Conservation (phyloP, 805 yeast genomes). For the Sugiyamaella chiloensis region DNA sequence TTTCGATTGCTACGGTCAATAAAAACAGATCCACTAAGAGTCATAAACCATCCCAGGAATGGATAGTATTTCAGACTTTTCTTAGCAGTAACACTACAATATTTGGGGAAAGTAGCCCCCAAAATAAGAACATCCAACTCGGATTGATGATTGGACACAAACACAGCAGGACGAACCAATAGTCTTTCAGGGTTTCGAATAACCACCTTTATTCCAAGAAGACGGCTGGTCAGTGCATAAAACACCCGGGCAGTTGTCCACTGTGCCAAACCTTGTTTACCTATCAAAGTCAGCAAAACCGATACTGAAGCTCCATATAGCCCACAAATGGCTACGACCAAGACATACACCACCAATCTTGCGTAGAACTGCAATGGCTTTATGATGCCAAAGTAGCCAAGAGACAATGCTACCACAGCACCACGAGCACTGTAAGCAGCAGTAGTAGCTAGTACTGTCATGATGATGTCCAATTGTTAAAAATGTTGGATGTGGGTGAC, state of each 20-base stretch:
- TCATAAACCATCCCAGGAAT: slow-evolving; percentile 96
- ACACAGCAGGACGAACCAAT: slow-evolving; percentile 63
- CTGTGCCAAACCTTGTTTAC: slow-evolving; percentile 79
- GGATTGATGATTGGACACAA: slow-evolving; percentile 87
- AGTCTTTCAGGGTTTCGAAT: slow-evolving; percentile 64
- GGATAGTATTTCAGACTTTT: slow-evolving; percentile 80
- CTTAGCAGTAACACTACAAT: slow-evolving; percentile 91
- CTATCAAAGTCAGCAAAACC: slow-evolving; percentile 56
- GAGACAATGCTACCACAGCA: slow-evolving; percentile 15
- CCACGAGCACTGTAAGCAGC: slow-evolving; percentile 16
- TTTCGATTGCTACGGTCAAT: slow-evolving; percentile 76
- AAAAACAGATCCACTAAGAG: slow-evolving; percentile 84
- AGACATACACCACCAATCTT: slow-evolving; percentile 30
- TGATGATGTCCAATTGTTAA: no score
- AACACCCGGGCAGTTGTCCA: slow-evolving; percentile 86
- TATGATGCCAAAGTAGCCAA: slow-evolving; percentile 33
- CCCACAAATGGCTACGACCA: slow-evolving; percentile 32
- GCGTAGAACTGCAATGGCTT: slow-evolving; percentile 35
- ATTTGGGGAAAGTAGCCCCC: slow-evolving; percentile 81
- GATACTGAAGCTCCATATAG: slow-evolving; percentile 70
- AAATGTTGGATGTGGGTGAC: no score
- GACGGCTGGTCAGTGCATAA: slow-evolving; percentile 54
- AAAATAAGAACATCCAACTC: slow-evolving; percentile 78
- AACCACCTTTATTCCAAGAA: slow-evolving; percentile 68
- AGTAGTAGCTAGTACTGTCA: slow-evolving; percentile 1